phyloP scores from a whole-genome alignment of 257 asterid genomes.

The Paraleonurus japonicus region DNA sequence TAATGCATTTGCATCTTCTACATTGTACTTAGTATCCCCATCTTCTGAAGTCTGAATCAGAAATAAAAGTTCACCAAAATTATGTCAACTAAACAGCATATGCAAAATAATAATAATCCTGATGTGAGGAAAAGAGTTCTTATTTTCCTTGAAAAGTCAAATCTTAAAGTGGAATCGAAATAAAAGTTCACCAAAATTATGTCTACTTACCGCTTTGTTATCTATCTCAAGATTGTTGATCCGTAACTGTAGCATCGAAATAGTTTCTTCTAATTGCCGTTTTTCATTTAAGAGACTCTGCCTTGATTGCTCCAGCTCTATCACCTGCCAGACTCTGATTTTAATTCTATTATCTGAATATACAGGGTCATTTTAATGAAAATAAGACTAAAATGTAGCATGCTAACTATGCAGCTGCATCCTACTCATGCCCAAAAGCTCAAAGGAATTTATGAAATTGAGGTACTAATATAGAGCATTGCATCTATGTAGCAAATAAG shows the following conservation, averaged over 20 bases:
- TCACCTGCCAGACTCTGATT: conserved; percentile 67
- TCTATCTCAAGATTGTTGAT: conserved; percentile 48
- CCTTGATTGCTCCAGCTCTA: conserved; percentile 60
- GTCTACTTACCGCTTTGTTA: conserved; percentile 41
- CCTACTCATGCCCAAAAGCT: conserved; percentile 8
- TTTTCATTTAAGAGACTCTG: conserved; percentile 52
- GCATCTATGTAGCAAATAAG: neutral
- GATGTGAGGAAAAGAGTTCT: neutral
- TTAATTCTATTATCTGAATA: conserved; percentile 49
- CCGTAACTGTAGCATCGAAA: conserved; percentile 54
- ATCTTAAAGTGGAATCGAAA: conserved; percentile 6
- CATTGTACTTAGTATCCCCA: conserved; percentile 40
- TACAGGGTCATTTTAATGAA: conserved; percentile 25
- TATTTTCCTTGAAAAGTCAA: conserved; percentile 3
- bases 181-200: neutral
- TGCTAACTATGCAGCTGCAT: neutral
- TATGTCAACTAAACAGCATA: conserved; percentile 8
- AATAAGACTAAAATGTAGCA: conserved; percentile 16
- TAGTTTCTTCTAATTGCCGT: conserved; percentile 39
- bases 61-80: conserved; percentile 19
- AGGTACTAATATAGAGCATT: neutral
- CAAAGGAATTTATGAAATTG: neutral
- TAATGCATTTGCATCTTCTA: conserved; percentile 45
- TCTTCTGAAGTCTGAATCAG: conserved; percentile 50
- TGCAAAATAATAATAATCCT: conserved; percentile 10